Percentiles rank a stretch among this genome's conserved stretches.
Evolutionary conservation across 2,329 filamentous ascomycete species (phyloP).

Genomic region (Macrophomina phaseolina): DNA sequence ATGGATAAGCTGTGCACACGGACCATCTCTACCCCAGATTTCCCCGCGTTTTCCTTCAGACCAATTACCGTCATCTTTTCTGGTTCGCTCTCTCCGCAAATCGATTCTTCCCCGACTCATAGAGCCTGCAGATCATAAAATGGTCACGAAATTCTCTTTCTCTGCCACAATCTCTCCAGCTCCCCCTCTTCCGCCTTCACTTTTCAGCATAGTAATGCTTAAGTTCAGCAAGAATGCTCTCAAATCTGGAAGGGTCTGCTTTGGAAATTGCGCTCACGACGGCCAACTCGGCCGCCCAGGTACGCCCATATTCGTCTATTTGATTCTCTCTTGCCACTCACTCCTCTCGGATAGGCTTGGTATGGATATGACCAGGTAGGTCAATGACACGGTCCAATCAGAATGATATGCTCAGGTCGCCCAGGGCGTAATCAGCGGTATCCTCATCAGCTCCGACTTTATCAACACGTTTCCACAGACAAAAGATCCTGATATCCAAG

Average conservation of each 20-base stretch:
- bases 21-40: neutral
- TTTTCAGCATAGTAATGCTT: neutral
- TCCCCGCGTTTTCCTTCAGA: neutral
- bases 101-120: neutral
- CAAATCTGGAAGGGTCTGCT: neutral
- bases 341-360: conserved; percentile 22
- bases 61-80: neutral
- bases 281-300: conserved; percentile 6
- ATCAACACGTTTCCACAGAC: conserved; percentile 34
- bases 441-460: conserved; percentile 33
- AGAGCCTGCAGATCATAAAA: neutral
- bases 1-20: neutral
- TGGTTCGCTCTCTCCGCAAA: neutral
- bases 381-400: neutral
- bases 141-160: neutral
- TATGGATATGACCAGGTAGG: conserved; percentile 32
- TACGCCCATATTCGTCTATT: neutral
- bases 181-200: neutral
- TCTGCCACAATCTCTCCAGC: neutral
- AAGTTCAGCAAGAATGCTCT: neutral
- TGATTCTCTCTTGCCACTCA: too few relatives aligned
- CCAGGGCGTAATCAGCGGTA: conserved; percentile 30
- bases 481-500: conserved; percentile 32
- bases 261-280: conserved; percentile 1
- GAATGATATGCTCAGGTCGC: neutral